A percentile compares a stretch with the other conserved stretches of the same genome.
These are phyloP conservation scores for Venturia carpophila DNA, from an alignment of 2,329 filamentous ascomycete species.

Conservation along the genomic window DNA sequence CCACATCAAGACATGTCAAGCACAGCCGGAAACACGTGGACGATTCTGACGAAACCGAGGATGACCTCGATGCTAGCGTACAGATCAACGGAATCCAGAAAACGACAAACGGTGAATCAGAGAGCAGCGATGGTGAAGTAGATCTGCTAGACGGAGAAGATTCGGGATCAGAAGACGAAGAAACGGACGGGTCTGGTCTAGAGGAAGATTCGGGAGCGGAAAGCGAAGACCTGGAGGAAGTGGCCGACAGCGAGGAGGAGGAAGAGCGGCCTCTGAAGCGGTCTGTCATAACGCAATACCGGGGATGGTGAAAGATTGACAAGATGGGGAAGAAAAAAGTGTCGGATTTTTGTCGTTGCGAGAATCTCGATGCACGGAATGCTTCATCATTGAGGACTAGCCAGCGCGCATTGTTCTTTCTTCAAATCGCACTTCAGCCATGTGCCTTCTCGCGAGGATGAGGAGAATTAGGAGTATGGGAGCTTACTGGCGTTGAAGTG, in stretches of 20 bases:
- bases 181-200: conserved; percentile 4
- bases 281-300: background rate
- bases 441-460: background rate
- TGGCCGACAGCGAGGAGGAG: conserved; percentile 9
- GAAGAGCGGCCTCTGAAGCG: conserved; percentile 3
- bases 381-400: background rate
- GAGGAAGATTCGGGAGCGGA: conserved; percentile 12
- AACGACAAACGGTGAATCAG: conserved; percentile 35
- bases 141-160: conserved; percentile 38
- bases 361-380: background rate
- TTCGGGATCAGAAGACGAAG: conserved; percentile 34
- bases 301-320: background rate
- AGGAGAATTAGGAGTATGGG: background rate
- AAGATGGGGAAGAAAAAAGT: background rate
- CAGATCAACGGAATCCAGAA: conserved; percentile 42
- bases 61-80: conserved; percentile 22
- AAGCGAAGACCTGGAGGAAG: background rate
- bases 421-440: background rate
- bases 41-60: conserved; percentile 44
- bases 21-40: conserved; percentile 47
- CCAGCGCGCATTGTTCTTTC: background rate
- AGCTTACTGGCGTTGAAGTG: background rate
- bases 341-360: background rate
- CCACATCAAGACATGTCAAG: conserved; percentile 23
- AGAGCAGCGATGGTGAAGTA: conserved; percentile 40